Percentiles rank a stretch among this genome's conserved stretches.
Conservation (phyloP, 1,284 basidiomycete genomes). For the Neolentinus lepideus region DNA sequence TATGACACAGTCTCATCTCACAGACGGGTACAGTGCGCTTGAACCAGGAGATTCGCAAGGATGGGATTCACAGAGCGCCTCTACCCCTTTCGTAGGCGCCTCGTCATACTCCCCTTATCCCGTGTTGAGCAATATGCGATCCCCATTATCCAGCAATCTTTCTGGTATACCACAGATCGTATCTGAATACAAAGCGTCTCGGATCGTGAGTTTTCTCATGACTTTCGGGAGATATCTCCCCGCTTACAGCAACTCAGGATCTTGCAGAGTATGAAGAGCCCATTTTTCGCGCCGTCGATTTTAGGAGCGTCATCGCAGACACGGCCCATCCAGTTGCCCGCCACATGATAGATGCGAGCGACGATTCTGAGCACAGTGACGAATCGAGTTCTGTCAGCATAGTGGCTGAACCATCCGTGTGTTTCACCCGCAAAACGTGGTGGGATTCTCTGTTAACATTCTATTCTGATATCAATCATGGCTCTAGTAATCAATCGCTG, state of each 20-base stretch:
- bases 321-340: not conserved
- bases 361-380: not conserved
- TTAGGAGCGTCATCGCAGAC: not conserved
- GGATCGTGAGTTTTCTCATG: not conserved
- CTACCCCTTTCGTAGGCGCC: not conserved
- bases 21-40: not conserved
- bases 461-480: slow-evolving; percentile 34
- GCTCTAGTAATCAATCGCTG: slow-evolving; percentile 20
- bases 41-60: not conserved
- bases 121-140: not conserved
- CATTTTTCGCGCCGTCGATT: not conserved
- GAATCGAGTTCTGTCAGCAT: slow-evolving; percentile 8
- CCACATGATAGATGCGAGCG: not conserved
- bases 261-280: not conserved
- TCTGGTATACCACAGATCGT: not conserved
- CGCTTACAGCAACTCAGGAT: not conserved
- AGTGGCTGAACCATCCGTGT: slow-evolving; percentile 47
- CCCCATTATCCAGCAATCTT: not conserved
- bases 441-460: slow-evolving; percentile 63
- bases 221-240: not conserved
- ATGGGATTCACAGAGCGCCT: not conserved
- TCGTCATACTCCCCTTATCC: not conserved
- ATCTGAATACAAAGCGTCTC: not conserved
- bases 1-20: not conserved
- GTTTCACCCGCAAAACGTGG: slow-evolving; percentile 66